These are phyloP conservation scores for Phytophthora hybrid DNA, from an alignment of 352 stramenopile genomes.

Conservation along the genomic window DNA sequence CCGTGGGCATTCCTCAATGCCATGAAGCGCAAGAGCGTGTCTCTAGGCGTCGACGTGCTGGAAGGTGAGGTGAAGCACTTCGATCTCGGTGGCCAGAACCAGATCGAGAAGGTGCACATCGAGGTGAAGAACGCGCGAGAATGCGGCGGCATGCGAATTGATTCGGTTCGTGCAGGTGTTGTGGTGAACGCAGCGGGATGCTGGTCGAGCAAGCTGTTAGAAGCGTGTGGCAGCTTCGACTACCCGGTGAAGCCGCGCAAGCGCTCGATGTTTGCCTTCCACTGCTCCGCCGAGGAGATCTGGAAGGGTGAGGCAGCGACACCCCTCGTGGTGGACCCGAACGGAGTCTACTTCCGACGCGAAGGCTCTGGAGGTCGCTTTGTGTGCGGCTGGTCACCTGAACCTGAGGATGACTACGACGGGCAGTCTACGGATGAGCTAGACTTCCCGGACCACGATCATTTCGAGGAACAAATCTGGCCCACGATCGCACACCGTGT, in stretches of 20 bases:
- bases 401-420: constrained; percentile 66
- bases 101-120: constrained; percentile 73
- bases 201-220: constrained; percentile 75
- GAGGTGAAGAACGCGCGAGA: constrained; percentile 37
- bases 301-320: constrained; percentile 75
- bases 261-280: constrained; percentile 81
- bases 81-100: constrained; percentile 57
- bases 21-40: constrained; percentile 77
- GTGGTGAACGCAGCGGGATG: constrained; percentile 82
- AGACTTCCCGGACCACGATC: constrained; percentile 66
- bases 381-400: constrained; percentile 73
- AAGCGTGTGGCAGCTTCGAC: constrained; percentile 73
- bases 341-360: constrained; percentile 83
- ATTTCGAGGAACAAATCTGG: constrained; percentile 86
- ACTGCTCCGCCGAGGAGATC: constrained; percentile 75
- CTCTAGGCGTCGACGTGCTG: constrained; percentile 78
- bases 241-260: constrained; percentile 84
- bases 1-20: constrained; percentile 82
- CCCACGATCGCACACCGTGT: constrained; percentile 82
- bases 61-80: constrained; percentile 78
- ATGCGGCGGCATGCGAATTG: constrained; percentile 28
- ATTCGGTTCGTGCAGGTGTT: constrained; percentile 55
- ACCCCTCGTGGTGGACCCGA: constrained; percentile 78
- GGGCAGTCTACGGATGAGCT: constrained; percentile 72
- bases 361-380: constrained; percentile 79